phyloP scores from a whole-genome alignment of 345 rosid genomes.

The Ailanthus altissimus region DNA sequence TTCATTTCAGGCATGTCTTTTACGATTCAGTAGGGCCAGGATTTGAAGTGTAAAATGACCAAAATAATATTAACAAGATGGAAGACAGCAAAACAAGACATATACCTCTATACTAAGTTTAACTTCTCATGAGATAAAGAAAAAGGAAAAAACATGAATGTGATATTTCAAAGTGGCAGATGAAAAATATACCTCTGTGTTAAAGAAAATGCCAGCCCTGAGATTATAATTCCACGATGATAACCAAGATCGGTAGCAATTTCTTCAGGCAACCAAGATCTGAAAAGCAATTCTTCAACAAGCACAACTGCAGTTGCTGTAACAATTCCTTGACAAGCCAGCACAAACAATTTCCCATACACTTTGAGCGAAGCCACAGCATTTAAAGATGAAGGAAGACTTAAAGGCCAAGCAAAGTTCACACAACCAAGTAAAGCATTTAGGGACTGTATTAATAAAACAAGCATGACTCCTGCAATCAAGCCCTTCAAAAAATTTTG shows the following conservation, averaged over 20 bases:
- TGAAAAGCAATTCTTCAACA: conserved; percentile 86
- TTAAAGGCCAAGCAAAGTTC: conserved; percentile 63
- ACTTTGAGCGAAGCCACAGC: conserved; percentile 46
- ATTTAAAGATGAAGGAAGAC: conserved; percentile 49
- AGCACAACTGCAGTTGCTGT: conserved; percentile 65
- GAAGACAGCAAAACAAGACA: not conserved
- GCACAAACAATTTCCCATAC: conserved; percentile 40
- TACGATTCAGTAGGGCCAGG: not conserved
- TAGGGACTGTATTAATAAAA: conserved; percentile 55
- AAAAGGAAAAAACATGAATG: not conserved
- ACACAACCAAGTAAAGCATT: conserved; percentile 65
- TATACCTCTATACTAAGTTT: not conserved
- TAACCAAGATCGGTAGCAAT: conserved; percentile 76
- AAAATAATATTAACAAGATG: not conserved
- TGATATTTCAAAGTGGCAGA: not conserved
- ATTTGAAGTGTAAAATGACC: not conserved
- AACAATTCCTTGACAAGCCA: conserved; percentile 55
- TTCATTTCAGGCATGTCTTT: not conserved
- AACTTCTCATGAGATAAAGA: not conserved
- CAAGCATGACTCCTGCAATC: conserved; percentile 66
- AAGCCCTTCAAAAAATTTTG: conserved; percentile 56
- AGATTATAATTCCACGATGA: conserved; percentile 65
- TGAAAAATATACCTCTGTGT: conserved; percentile 60
- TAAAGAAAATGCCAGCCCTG: conserved; percentile 76
- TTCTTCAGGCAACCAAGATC: conserved; percentile 87